phyloP scores from a whole-genome alignment of 2,329 filamentous ascomycete species.

The Ascochyta pisi region DNA sequence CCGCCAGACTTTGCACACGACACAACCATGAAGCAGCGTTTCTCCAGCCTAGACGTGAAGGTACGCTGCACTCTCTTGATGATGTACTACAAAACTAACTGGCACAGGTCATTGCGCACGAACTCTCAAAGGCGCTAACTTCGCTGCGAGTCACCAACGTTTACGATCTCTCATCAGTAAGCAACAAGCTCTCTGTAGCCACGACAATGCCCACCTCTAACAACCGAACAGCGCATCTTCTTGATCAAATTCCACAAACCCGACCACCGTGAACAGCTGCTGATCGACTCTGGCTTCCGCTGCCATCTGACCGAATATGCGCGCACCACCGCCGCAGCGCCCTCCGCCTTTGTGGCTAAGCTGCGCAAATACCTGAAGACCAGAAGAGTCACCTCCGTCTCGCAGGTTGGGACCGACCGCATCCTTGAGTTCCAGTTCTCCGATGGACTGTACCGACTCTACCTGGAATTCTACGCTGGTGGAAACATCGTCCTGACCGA shows the following conservation, averaged over 20 bases:
- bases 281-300: conserved; percentile 95
- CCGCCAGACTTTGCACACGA: conserved; percentile 41
- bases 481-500: conserved; percentile 96
- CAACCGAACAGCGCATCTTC: conserved; percentile 73
- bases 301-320: conserved; percentile 93
- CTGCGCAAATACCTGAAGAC: conserved; percentile 90
- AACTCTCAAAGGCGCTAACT: conserved; percentile 79
- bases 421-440: conserved; percentile 93
- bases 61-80: conserved; percentile 46
- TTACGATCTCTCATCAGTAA: conserved; percentile 87
- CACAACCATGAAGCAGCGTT: conserved; percentile 75
- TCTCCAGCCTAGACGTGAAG: conserved; percentile 80
- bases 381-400: conserved; percentile 77
- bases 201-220: conserved; percentile 5
- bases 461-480: conserved; percentile 94
- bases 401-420: conserved; percentile 89
- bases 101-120: conserved; percentile 85
- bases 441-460: conserved; percentile 86
- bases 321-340: conserved; percentile 81
- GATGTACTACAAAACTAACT: conserved; percentile 1
- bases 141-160: conserved; percentile 87
- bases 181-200: conserved; percentile 19
- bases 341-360: conserved; percentile 83
- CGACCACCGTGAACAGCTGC: conserved; percentile 83
- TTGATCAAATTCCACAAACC: conserved; percentile 94